Evolutionary conservation across 2,329 filamentous ascomycete species (phyloP), one percentile per base, ranked within the genome.

Genomic region (Microdochium paspali): DNA sequence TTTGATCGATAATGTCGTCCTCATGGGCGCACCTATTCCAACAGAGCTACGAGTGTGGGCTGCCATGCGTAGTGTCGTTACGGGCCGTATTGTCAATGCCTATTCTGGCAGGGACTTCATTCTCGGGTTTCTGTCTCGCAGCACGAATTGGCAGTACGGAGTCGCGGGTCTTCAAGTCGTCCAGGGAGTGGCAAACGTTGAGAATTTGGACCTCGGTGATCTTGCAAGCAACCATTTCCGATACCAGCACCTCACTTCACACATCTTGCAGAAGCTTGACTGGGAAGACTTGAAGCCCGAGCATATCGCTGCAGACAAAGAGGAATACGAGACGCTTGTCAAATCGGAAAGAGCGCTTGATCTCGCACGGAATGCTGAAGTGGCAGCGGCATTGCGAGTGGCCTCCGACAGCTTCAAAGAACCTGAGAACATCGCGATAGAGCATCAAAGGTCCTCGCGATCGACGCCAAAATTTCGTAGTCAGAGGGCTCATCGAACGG

Each of bases 81-180:
- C 81, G 35, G 90, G 90, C 0, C 80, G 90, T 21, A 72, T 96
- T n/a, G 76, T 96, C 59, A 97, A 96, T 56, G 89, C 93, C 3
- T 96, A 84, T 62, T 94, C 87, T 1, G 82, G 85, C 46, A 87
- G 88, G 44, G 91, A 97, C 63, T 90, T 88, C 54, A 82, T 96
- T 23, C 80, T 97, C 2, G 90, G 82, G 1, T 95, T 96, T 61
- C 71, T 96, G 32, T 95, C 91, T 62, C 83, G 91, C 45, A 87
- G 82, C 2, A 87, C 85, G 47, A 89, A 84, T 55, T 78, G 91
- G 45, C 84, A 93, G 53, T 84, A 85, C 51, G 90, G 91, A 2
- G 76, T 97, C 28, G 90, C 90, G 0, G 91, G 91, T 1, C 68
- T 97, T 18, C 85, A 95, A 61, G 76, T 77, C 15, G 78, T 93